Percentiles rank a stretch among this genome's conserved stretches.
phyloP scores from a whole-genome alignment of 306 rosid genomes.

The Fragaria nilgerrensis region DNA sequence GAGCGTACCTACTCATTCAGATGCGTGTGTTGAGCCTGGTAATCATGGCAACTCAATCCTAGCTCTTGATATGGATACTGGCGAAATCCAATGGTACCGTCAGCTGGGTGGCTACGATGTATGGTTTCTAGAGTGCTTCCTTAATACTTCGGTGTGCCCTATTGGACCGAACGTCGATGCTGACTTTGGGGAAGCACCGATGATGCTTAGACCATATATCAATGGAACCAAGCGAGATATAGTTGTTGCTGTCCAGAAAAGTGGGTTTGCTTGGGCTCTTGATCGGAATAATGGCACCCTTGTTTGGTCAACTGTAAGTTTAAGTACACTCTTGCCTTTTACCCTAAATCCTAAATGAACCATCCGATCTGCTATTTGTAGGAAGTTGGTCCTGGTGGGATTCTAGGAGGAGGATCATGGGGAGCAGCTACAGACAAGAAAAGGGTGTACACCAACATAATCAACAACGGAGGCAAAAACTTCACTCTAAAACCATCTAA shows the following conservation, averaged over 20 bases:
- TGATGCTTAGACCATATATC: slow-evolving; percentile 31
- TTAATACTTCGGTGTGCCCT: slow-evolving; percentile 40
- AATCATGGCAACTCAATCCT: slow-evolving; percentile 59
- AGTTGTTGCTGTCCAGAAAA: slow-evolving; percentile 59
- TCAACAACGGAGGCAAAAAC: slow-evolving; percentile 21
- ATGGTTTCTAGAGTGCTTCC: slow-evolving; percentile 44
- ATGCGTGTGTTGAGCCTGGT: slow-evolving; percentile 51
- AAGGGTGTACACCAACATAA: slow-evolving; percentile 53
- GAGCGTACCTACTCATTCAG: slow-evolving; percentile 30
- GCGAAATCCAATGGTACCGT: slow-evolving; percentile 46
- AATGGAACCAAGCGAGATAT: slow-evolving; percentile 41
- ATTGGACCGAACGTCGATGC: slow-evolving; percentile 46
- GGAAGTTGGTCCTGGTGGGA: slow-evolving; percentile 58
- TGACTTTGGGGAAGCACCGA: slow-evolving; percentile 61
- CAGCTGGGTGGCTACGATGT: slow-evolving; percentile 74
- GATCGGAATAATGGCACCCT: slow-evolving; percentile 51
- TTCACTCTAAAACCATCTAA: slow-evolving; percentile 47
- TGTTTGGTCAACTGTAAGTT: slow-evolving; percentile 40
- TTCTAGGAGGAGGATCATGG: slow-evolving; percentile 48
- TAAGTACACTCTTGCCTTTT: not conserved
- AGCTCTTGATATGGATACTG: slow-evolving; percentile 57
- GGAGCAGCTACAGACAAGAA: slow-evolving; percentile 55
- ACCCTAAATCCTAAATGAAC: too few relatives aligned
- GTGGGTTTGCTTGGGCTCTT: slow-evolving; percentile 64
- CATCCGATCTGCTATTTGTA: not conserved